phyloP scores from a whole-genome alignment of 306 rosid species.

The Myrica gale region DNA sequence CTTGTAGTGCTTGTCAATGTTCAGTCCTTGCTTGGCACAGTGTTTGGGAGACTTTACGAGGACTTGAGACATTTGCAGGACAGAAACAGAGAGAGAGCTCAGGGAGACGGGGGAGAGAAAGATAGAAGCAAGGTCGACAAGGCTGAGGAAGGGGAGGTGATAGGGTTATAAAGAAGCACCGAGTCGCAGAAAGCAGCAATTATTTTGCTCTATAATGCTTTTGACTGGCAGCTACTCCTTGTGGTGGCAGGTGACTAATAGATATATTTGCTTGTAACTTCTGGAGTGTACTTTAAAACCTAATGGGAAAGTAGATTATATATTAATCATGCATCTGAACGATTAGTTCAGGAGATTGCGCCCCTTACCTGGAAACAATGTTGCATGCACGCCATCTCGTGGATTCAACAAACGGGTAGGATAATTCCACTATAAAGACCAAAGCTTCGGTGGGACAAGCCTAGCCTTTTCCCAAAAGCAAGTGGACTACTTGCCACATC shows the following conservation, averaged over 20 bases:
- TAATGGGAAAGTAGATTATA: not conserved
- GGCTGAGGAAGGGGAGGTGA: slow-evolving; percentile 42
- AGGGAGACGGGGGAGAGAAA: slow-evolving; percentile 7
- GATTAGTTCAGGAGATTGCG: slow-evolving; percentile 25
- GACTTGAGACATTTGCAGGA: slow-evolving; percentile 64
- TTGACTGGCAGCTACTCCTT: slow-evolving; percentile 36
- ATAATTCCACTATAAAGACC: not conserved
- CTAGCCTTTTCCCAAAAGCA: slow-evolving; percentile 39
- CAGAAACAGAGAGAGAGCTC: not conserved
- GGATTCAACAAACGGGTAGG: no score
- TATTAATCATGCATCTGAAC: slow-evolving; percentile 11
- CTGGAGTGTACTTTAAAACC: not conserved
- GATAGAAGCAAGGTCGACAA: slow-evolving; percentile 36
- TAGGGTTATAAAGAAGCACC: slow-evolving; percentile 33
- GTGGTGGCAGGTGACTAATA: slow-evolving; percentile 17
- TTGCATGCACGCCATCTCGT: slow-evolving; percentile 1
- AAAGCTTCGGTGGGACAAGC: slow-evolving; percentile 44
- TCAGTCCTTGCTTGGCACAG: slow-evolving; percentile 61
- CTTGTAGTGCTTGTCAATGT: slow-evolving; percentile 49
- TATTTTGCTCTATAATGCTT: slow-evolving; percentile 40
- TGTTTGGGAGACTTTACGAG: slow-evolving; percentile 67
- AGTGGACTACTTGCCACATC: slow-evolving; percentile 15
- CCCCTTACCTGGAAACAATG: not conserved
- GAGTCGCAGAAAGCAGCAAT: slow-evolving; percentile 39
- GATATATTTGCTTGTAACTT: slow-evolving; percentile 22